Evolutionary conservation across 2,329 filamentous ascomycete genomes (phyloP).

Genomic region (Ophiostoma montium): DNA sequence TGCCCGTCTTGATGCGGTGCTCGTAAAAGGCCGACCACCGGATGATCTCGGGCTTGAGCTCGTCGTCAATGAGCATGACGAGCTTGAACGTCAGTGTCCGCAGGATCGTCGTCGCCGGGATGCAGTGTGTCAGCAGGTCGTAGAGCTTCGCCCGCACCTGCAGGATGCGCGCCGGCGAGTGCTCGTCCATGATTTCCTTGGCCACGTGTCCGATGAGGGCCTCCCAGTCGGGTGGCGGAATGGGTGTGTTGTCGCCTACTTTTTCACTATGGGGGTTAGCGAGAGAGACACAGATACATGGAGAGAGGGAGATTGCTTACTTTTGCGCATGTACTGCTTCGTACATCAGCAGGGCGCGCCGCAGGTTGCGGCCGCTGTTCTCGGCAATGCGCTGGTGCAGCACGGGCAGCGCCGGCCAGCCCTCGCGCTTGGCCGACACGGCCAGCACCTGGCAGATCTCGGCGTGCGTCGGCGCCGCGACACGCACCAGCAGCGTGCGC

Average conservation of each 20-base stretch:
- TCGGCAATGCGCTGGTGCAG: slow-evolving; percentile 76
- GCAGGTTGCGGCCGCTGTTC: slow-evolving; percentile 81
- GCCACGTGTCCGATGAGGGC: slow-evolving; percentile 78
- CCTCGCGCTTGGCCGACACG: slow-evolving; percentile 59
- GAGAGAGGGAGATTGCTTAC: slow-evolving; percentile 35
- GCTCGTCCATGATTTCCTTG: slow-evolving; percentile 85
- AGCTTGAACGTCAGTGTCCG: slow-evolving; percentile 94
- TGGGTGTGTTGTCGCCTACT: slow-evolving; percentile 72
- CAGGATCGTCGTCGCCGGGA: slow-evolving; percentile 84
- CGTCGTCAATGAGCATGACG: slow-evolving; percentile 74
- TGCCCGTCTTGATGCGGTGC: slow-evolving; percentile 81
- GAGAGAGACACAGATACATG: not conserved
- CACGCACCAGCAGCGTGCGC: slow-evolving; percentile 78
- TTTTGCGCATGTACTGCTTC: slow-evolving; percentile 96
- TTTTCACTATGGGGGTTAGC: slow-evolving; percentile 51
- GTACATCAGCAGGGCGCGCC: slow-evolving; percentile 87
- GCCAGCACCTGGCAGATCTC: slow-evolving; percentile 74
- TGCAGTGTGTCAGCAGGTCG: slow-evolving; percentile 92
- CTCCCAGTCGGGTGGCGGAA: slow-evolving; percentile 95
- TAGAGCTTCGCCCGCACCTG: slow-evolving; percentile 90
- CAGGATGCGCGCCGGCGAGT: slow-evolving; percentile 77
- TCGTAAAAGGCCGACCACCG: slow-evolving; percentile 97
- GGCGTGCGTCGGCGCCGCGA: slow-evolving; percentile 72
- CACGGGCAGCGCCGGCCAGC: slow-evolving; percentile 61
- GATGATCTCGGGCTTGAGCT: slow-evolving; percentile 79